These are phyloP conservation scores for Boletus reticulatus DNA, from an alignment of 768 basidiomycete genomes.

Conservation along the genomic window DNA sequence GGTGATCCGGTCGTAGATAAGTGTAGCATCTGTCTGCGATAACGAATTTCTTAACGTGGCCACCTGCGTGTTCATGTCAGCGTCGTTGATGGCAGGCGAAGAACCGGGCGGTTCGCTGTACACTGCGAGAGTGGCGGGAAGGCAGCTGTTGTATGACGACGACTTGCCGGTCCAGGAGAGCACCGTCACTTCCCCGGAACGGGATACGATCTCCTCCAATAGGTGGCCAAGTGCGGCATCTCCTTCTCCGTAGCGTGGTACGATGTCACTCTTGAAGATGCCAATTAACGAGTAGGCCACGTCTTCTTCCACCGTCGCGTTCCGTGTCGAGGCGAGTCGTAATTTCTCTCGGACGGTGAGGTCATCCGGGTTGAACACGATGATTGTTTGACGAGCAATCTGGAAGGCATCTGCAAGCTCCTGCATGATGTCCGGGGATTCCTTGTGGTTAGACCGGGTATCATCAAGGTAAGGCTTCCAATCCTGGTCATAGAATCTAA, in stretches of 20 bases:
- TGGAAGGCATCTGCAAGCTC: conserved; percentile 5
- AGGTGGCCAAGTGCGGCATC: conserved; percentile 8
- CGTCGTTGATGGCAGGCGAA: not conserved
- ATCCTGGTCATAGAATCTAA: conserved; percentile 7
- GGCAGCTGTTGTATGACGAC: not conserved
- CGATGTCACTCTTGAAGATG: not conserved
- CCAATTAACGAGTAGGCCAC: too few relatives aligned
- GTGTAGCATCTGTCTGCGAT: not conserved
- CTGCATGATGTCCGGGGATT: conserved; percentile 8
- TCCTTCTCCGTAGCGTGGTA: conserved; percentile 6
- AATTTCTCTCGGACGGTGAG: not conserved
- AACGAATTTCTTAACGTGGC: not conserved
- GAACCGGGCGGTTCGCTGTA: not conserved
- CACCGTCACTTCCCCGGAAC: too few relatives aligned
- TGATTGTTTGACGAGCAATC: conserved; percentile 1
- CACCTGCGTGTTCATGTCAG: not conserved
- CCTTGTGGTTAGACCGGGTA: conserved; percentile 5
- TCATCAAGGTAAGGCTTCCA: conserved; percentile 13
- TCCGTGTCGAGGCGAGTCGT: too few relatives aligned
- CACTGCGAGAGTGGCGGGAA: conserved; percentile 2
- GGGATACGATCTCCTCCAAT: not conserved
- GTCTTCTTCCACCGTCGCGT: too few relatives aligned
- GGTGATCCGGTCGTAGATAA: not conserved
- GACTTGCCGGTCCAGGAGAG: not conserved
- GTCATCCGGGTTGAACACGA: not conserved